phyloP scores from a whole-genome alignment of 139 green algal genomes.

The Auxenochlorella pyrenoidosa region DNA sequence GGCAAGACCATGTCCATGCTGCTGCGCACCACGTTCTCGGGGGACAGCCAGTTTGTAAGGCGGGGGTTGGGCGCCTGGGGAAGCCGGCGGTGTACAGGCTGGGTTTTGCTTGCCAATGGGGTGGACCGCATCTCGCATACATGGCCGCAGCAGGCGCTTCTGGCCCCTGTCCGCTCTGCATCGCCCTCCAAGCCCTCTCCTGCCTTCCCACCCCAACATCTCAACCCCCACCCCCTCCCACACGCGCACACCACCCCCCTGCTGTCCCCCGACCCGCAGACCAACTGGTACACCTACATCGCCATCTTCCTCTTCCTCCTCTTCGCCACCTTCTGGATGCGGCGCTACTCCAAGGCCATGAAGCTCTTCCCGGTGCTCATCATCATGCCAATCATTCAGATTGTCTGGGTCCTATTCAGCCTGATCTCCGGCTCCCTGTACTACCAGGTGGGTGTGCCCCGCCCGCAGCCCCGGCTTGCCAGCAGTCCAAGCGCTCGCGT shows the following conservation, averaged over 20 bases:
- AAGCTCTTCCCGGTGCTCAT: slow-evolving; percentile 84
- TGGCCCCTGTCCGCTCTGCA: background rate
- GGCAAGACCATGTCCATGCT: slow-evolving; percentile 86
- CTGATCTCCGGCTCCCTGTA: slow-evolving; percentile 86
- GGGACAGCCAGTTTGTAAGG: slow-evolving; percentile 72
- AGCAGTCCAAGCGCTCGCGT: too few species aligned
- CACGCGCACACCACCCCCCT: background rate
- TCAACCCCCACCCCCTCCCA: background rate
- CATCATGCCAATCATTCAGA: slow-evolving; percentile 91
- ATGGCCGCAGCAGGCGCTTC: too few species aligned
- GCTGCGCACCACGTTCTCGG: slow-evolving; percentile 73
- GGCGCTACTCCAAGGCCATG: slow-evolving; percentile 68
- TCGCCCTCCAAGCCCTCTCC: background rate
- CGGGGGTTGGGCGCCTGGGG: background rate
- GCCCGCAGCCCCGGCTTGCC: background rate
- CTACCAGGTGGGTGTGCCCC: slow-evolving; percentile 45
- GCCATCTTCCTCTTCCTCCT: slow-evolving; percentile 74
- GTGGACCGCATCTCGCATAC: background rate
- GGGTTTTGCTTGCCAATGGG: background rate
- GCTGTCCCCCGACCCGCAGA: background rate
- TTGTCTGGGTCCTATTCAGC: slow-evolving; percentile 87
- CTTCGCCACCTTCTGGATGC: slow-evolving; percentile 83
- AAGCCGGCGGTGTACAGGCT: background rate
- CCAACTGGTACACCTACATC: slow-evolving; percentile 86
- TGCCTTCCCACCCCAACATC: background rate